phyloP scores from a whole-genome alignment of 345 rosid species.

The Linum trigynum region DNA sequence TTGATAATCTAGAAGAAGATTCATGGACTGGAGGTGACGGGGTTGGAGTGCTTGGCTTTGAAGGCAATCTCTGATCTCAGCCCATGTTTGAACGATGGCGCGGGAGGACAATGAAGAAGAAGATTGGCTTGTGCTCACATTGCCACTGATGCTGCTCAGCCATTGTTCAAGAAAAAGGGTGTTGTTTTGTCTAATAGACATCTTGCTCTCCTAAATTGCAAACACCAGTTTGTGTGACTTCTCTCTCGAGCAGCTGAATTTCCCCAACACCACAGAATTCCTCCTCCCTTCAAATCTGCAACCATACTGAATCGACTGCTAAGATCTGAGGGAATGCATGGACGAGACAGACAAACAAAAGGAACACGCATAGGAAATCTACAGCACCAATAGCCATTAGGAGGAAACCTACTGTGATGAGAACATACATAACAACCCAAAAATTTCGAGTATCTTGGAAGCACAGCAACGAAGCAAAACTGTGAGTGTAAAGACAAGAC shows the following conservation, averaged over 20 bases:
- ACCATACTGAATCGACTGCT: neutral
- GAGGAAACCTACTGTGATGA: no score
- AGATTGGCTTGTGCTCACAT: neutral
- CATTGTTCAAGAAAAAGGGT: slow-evolving; percentile 69
- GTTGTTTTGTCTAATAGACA: slow-evolving; percentile 48
- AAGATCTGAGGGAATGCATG: no score
- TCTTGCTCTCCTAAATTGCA: slow-evolving; percentile 12
- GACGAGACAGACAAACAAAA: no score
- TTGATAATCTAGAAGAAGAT: slow-evolving; percentile 47
- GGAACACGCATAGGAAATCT: no score
- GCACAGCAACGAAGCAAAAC: no score
- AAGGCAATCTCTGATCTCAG: slow-evolving; percentile 65
- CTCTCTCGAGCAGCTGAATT: neutral
- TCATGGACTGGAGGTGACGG: slow-evolving; percentile 56
- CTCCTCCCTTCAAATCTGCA: neutral
- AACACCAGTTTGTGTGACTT: neutral
- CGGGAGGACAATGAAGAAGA: slow-evolving; percentile 53
- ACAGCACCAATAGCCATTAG: no score
- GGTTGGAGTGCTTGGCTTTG: slow-evolving; percentile 42
- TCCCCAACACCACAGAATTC: neutral
- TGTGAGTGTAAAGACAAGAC: no score
- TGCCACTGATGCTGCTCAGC: slow-evolving; percentile 41
- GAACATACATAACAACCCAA: no score
- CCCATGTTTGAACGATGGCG: slow-evolving; percentile 79
- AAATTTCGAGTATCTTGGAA: no score